Evolutionary conservation across 1,139 yeast genomes (phyloP).

Genomic region (Diutina siamensis): DNA sequence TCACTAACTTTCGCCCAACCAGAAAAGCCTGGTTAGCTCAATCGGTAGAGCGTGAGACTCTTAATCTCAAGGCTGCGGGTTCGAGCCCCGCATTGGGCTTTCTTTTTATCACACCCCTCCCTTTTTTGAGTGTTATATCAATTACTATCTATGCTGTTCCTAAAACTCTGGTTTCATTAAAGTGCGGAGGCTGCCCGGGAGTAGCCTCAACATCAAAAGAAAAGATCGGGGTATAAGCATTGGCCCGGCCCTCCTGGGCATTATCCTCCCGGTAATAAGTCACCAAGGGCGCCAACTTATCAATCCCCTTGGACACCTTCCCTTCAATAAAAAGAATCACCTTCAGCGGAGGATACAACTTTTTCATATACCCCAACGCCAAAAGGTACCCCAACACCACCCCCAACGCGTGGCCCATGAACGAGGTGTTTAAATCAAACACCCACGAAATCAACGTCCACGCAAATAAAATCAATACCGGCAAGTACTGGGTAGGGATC

Average conservation of each 20-base stretch:
- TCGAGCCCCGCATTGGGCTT: conserved; percentile 7
- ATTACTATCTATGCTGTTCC: not conserved
- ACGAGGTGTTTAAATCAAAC: conserved; percentile 49
- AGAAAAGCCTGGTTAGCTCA: conserved; percentile 11
- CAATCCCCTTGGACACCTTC: conserved; percentile 38
- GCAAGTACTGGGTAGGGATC: conserved; percentile 53
- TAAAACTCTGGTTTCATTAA: not conserved
- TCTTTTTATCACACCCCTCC: not conserved
- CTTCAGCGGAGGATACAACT: conserved; percentile 55
- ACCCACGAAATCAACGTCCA: conserved; percentile 20
- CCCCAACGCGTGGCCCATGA: conserved; percentile 57
- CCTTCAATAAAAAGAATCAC: conserved; percentile 57
- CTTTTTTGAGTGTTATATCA: not conserved
- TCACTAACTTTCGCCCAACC: too few relatives aligned
- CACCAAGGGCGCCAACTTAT: conserved; percentile 41
- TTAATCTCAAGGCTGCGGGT: conserved; percentile 12
- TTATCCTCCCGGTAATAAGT: conserved; percentile 46
- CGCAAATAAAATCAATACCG: conserved; percentile 42
- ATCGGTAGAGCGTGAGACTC: conserved; percentile 21
- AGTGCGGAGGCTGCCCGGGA: not conserved
- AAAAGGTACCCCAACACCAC: conserved; percentile 32
- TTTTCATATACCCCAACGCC: conserved; percentile 44
- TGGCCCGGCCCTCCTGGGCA: conserved; percentile 15
- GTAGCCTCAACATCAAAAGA: conserved; percentile 13
- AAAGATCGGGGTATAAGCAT: conserved; percentile 23